These are phyloP conservation scores for Hypericum androsaemum DNA, from an alignment of 345 rosid species.

Conservation along the genomic window DNA sequence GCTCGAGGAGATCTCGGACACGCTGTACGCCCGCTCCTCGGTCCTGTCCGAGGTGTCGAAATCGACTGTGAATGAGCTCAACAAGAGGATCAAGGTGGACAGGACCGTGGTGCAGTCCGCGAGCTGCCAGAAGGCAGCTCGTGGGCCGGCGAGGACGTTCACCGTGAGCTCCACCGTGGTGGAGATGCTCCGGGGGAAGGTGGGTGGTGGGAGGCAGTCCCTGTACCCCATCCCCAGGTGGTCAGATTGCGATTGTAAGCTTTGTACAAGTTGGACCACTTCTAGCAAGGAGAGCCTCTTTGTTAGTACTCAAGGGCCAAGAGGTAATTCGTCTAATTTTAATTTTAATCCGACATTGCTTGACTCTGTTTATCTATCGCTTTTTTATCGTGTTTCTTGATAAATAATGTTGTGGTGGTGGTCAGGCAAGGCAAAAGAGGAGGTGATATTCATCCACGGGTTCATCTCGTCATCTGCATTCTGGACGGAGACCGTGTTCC, in stretches of 20 bases:
- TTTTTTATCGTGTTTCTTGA: no score
- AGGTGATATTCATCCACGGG: slow-evolving; percentile 92
- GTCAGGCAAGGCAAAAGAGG: slow-evolving; percentile 39
- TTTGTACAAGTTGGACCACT: slow-evolving; percentile 70
- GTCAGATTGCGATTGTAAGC: slow-evolving; percentile 85
- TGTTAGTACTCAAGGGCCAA: slow-evolving; percentile 51
- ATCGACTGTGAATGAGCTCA: slow-evolving; percentile 17
- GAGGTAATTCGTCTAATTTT: slow-evolving; percentile 22
- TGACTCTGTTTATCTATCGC: no score
- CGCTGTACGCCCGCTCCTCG: slow-evolving; percentile 69
- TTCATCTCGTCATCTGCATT: slow-evolving; percentile 93
- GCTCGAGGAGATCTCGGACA: slow-evolving; percentile 82
- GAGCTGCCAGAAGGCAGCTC: slow-evolving; percentile 16
- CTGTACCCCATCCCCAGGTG: slow-evolving; percentile 52
- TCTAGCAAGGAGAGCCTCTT: slow-evolving; percentile 48
- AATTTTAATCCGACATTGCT: no score
- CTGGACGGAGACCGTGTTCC: slow-evolving; percentile 95
- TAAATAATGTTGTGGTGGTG: background rate
- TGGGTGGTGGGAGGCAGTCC: slow-evolving; percentile 24
- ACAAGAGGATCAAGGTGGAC: slow-evolving; percentile 18
- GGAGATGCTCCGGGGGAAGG: slow-evolving; percentile 50
- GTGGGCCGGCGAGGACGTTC: slow-evolving; percentile 26
- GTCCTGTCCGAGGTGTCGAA: slow-evolving; percentile 31
- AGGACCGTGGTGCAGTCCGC: slow-evolving; percentile 19
- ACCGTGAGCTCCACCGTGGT: slow-evolving; percentile 57